Percentiles rank a stretch among this genome's conserved stretches.
These are phyloP conservation scores for Ettlia oleoabundans DNA, from an alignment of 139 green algal genomes.

Conservation along the genomic window DNA sequence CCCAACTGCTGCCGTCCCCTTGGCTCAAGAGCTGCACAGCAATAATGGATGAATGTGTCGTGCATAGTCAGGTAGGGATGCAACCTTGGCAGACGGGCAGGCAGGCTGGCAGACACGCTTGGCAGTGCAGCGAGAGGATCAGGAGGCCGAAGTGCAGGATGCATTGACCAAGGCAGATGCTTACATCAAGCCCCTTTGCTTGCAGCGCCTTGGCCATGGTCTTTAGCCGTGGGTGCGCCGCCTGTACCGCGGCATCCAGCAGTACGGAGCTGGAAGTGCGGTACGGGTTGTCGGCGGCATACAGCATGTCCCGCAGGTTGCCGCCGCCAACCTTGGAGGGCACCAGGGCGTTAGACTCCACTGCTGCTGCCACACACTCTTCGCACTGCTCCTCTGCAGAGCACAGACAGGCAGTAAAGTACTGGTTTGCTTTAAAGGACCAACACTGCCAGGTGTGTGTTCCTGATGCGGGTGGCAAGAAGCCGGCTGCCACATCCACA, in stretches of 20 bases:
- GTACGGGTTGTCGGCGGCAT: neutral
- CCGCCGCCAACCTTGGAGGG: conserved; percentile 31
- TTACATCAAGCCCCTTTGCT: conserved; percentile 13
- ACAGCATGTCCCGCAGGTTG: conserved; percentile 13
- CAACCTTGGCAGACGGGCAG: no score
- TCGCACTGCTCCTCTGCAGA: conserved; percentile 40
- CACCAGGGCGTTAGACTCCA: conserved; percentile 10
- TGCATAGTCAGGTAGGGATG: no score
- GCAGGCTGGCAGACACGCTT: no score
- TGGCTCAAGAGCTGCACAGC: conserved; percentile 53
- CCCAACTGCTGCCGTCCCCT: conserved; percentile 45
- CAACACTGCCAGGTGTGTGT: no score
- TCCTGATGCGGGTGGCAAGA: no score
- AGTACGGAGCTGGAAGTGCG: conserved; percentile 42
- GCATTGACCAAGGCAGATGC: no score
- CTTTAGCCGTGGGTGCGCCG: conserved; percentile 15
- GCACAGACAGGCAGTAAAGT: no score
- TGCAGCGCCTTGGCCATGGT: conserved; percentile 29
- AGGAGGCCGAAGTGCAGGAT: no score
- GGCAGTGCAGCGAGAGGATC: no score
- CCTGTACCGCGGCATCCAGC: conserved; percentile 37
- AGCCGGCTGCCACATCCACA: no score
- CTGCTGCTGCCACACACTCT: conserved; percentile 15
- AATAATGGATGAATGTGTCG: no score
- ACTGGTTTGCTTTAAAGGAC: no score